Evolutionary conservation across 2,329 filamentous ascomycete species (phyloP), one percentile per base, ranked within the genome.

Genomic region (Fusarium dimerum): DNA sequence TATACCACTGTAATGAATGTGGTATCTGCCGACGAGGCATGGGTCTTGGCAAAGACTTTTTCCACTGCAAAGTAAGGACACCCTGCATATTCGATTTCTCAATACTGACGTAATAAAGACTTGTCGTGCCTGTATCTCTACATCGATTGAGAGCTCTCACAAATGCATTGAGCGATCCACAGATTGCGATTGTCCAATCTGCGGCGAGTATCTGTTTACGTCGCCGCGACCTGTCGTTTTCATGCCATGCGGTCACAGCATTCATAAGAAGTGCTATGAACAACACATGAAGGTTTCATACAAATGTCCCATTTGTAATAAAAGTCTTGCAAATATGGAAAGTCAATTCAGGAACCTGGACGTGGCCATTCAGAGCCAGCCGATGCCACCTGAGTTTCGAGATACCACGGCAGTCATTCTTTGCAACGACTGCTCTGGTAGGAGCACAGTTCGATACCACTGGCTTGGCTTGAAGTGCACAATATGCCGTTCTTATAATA

Each of bases 321-420:
- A 94, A 72, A 96, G 90, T 59, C 88, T 96, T n/a, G 85, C 91
- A 60, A 97, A 97, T 68, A 99, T 99, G 93, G 93, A 97, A 67
- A 84, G 90, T 38, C 89, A 95, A 63, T 99, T 97, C 76, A 86
- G 91, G 45, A 94, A 94, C 62, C 75, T 97, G 34, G 93, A 97
- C 65, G 84, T 92, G 47, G 87, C 91, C 45, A 96, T 99, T 54
- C 82, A 89, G 59, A 81, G 82, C 42, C 94, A 99, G 68, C 94
- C 94, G 2, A 97, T 99, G 92, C 94, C 94, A 0, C 74, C 80
- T 6, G 89, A 95, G 58, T 96, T 92, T 65, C 80, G 77, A 55
- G 85, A 91, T 63, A 92, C 90, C 6, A 86, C 86, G 56, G 93
- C 92, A 13, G 83, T 92, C 57, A 84, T 97, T 45, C 84, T 92